These are phyloP conservation scores for Pseudogymnoascus sp. DNA, from an alignment of 2,329 filamentous ascomycete species.

Conservation along the genomic window DNA sequence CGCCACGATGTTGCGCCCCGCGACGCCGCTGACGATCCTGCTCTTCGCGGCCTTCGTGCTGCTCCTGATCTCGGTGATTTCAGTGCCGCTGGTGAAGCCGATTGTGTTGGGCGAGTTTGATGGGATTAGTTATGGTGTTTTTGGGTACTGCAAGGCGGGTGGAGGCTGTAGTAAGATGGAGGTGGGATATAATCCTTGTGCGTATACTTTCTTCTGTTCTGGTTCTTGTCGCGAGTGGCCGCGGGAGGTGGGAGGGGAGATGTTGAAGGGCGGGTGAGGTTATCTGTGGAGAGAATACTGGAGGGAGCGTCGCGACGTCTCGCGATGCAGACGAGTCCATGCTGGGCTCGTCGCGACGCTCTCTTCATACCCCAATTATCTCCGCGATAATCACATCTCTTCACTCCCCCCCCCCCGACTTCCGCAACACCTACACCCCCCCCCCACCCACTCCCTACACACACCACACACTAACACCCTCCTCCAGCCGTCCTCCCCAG, in stretches of 20 bases:
- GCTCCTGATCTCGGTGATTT: slow-evolving; percentile 79
- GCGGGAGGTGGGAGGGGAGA: not conserved
- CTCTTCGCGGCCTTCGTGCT: slow-evolving; percentile 79
- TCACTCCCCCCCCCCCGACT: not conserved
- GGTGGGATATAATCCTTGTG: slow-evolving; percentile 82
- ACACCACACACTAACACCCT: not conserved
- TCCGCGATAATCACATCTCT: not conserved
- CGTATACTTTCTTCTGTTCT: slow-evolving; percentile 28
- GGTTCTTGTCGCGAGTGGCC: not conserved
- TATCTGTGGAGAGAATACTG: not conserved
- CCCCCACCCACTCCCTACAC: no score
- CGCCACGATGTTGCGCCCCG: slow-evolving; percentile 65
- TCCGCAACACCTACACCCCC: slow-evolving; percentile 16
- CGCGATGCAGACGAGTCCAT: not conserved
- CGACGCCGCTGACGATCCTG: slow-evolving; percentile 81
- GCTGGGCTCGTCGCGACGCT: not conserved
- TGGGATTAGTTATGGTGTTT: slow-evolving; percentile 79
- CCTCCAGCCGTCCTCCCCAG: slow-evolving; percentile 18
- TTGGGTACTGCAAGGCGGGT: slow-evolving; percentile 69
- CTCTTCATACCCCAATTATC: not conserved
- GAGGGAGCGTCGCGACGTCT: not conserved
- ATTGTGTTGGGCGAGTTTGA: slow-evolving; percentile 76
- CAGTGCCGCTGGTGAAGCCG: slow-evolving; percentile 75
- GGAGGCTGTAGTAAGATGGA: slow-evolving; percentile 59
- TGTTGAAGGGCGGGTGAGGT: not conserved